These are phyloP conservation scores for Ascochyta clinopodiicola DNA, from an alignment of 2,329 filamentous ascomycete genomes.

Conservation along the genomic window DNA sequence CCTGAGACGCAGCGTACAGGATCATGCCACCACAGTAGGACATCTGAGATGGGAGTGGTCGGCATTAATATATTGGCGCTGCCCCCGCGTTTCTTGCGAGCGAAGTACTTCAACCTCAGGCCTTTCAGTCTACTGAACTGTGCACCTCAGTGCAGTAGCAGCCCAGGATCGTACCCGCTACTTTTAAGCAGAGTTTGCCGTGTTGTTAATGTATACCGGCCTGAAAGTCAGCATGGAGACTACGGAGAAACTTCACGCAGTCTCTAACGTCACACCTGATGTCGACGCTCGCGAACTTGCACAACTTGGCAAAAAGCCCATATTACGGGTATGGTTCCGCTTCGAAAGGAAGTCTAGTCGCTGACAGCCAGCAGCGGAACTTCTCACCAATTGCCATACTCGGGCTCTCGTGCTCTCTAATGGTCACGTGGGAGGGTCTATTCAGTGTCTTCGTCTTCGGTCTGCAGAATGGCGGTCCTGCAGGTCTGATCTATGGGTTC, in stretches of 20 bases:
- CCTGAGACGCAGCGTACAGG: too few relatives aligned
- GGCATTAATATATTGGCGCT: too few relatives aligned
- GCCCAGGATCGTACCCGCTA: too few relatives aligned
- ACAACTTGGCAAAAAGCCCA: conserved; percentile 16
- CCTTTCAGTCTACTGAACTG: too few relatives aligned
- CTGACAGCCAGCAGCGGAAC: conserved; percentile 11
- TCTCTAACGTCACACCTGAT: conserved; percentile 3
- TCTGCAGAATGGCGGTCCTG: conserved; percentile 23
- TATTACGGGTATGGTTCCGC: conserved; percentile 5
- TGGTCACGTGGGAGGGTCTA: conserved; percentile 28
- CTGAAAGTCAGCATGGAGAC: background rate
- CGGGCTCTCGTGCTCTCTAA: conserved; percentile 21
- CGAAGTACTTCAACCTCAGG: too few relatives aligned
- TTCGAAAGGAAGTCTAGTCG: too few relatives aligned
- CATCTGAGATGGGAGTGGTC: too few relatives aligned
- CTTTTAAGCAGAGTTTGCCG: too few relatives aligned
- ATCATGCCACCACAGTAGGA: too few relatives aligned
- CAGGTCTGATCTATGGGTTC: conserved; percentile 23
- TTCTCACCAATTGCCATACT: conserved; percentile 24
- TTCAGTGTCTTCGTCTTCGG: conserved; percentile 25
- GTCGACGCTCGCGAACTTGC: conserved; percentile 17
- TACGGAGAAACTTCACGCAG: background rate
- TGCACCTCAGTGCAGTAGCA: too few relatives aligned
- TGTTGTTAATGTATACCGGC: too few relatives aligned
- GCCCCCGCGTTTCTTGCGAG: too few relatives aligned